Evolutionary conservation across 305 asterid genomes (phyloP), one percentile per base, ranked within the genome.

Genomic region (Solanum chacoense): DNA sequence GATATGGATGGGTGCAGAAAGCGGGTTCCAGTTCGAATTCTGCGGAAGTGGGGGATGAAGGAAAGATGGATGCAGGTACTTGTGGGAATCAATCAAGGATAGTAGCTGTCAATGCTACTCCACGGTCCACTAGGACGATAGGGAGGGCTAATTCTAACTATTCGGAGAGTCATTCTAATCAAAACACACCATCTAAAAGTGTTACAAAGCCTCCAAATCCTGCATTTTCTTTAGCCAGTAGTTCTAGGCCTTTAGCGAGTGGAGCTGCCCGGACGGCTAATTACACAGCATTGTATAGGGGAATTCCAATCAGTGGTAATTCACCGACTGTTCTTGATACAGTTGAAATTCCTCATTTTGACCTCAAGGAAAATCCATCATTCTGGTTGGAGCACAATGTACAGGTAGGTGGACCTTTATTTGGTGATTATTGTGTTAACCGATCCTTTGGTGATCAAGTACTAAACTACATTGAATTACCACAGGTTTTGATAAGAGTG

Each of bases 371-470:
- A 92, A 97, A 98, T 84, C 94, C 98, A 16, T 95, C 98, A 7
- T 98, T 96, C 89, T 98, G 99, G 99, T 91, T 94, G 95, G 99
- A 98, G 86, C 99, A 98, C 92, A 98, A 94, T 90, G 99, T 98
- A 86, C 99, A 98, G 90, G 99, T 96, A 91, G 89, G 96, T 84
- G 36, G 71, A 85, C 50, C 76, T 88, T 13, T 69, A 84, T 80
- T 38, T 35, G 28, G 50, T 20, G 83, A 76, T 76, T n/a, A 76
- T 55, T 67, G 35, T 75, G 59, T 86, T n/a, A 80, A 87, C 63
- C 59, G 87, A 31, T 18, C 76, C 74, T 84, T 38, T 88, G n/a
- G 81, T 74, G 36, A 38, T 87, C 85, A 75, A 92, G 81, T 80
- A 24, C 29, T n/a, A 22, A 77, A 36, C 55, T 35, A 13, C 31